Evolutionary conservation across 345 rosid genomes (phyloP).

Genomic region (Laguncularia racemosa): DNA sequence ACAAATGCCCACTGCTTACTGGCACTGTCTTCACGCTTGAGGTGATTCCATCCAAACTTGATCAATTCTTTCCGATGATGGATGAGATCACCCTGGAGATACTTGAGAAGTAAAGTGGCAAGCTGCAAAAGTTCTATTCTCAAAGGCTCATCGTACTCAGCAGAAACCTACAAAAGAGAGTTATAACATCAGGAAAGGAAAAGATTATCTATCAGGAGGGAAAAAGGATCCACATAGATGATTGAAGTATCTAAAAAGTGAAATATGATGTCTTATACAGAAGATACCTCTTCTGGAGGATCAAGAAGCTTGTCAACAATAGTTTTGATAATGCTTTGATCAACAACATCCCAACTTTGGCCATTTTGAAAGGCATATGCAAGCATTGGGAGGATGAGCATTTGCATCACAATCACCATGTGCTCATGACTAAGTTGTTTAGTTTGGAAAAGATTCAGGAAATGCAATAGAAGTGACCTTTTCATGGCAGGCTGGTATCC

Average conservation of each 20-base stretch:
- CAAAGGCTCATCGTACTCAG: conserved; percentile 93
- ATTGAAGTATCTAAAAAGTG: too few species aligned
- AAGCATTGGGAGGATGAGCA: conserved; percentile 99
- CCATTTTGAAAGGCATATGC: conserved; percentile 87
- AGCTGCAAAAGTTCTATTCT: conserved; percentile 97
- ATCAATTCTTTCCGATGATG: conserved; percentile 96
- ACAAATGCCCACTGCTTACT: conserved; percentile 99
- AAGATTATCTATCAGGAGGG: neutral
- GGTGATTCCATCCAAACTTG: conserved; percentile 99
- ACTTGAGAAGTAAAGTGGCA: conserved; percentile 91
- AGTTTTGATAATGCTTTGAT: conserved; percentile 73
- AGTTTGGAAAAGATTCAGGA: conserved; percentile 81
- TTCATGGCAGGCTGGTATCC: conserved; percentile 82
- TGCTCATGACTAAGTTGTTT: conserved; percentile 94
- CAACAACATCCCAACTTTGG: conserved; percentile 96
- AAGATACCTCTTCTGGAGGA: conserved; percentile 94
- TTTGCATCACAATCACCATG: conserved; percentile 94
- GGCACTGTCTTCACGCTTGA: conserved; percentile 99
- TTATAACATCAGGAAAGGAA: conserved; percentile 1
- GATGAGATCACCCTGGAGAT: conserved; percentile 94
- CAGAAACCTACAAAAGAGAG: conserved; percentile 64
- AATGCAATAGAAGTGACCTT: conserved; percentile 80
- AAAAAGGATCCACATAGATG: too few species aligned
- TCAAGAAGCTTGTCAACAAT: conserved; percentile 98
- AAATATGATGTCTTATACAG: neutral